Conservation (phyloP, 2,329 filamentous ascomycete genomes). For the Fusarium gaditjirri region DNA sequence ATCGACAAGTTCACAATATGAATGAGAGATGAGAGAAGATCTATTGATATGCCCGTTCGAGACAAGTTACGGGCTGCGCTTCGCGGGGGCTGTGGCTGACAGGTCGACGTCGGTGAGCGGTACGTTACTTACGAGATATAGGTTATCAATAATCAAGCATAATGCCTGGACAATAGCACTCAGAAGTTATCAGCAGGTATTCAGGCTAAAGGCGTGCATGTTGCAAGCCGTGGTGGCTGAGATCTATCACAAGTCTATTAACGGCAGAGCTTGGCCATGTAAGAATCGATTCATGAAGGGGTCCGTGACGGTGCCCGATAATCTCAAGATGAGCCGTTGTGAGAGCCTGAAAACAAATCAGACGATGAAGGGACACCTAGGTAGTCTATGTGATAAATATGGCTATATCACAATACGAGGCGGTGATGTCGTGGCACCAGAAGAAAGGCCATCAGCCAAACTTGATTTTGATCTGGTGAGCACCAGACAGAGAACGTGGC, state of each 20-base stretch:
- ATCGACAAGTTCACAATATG: background rate
- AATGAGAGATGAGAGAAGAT: constrained; percentile 29
- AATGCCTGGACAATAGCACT: constrained; percentile 10
- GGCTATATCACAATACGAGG: constrained; percentile 37
- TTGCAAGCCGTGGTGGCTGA: constrained; percentile 36
- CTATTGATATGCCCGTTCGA: constrained; percentile 24
- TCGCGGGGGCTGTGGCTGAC: constrained; percentile 39
- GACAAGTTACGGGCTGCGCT: constrained; percentile 37
- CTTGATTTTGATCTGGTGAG: constrained; percentile 35
- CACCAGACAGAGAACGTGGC: constrained; percentile 5
- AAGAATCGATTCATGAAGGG: constrained; percentile 9
- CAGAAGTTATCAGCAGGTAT: constrained; percentile 1
- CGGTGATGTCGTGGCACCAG: constrained; percentile 39
- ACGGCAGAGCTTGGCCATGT: constrained; percentile 11
- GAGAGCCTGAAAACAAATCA: constrained; percentile 27
- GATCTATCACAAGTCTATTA: constrained; percentile 39
- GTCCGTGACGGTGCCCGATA: constrained; percentile 25
- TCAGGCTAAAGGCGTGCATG: constrained; percentile 21
- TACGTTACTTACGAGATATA: constrained; percentile 4
- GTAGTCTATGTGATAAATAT: constrained; percentile 23
- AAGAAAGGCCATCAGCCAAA: constrained; percentile 23
- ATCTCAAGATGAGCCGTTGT: constrained; percentile 16
- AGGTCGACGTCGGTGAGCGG: constrained; percentile 26
- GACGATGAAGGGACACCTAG: constrained; percentile 2
- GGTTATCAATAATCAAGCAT: constrained; percentile 3